A percentile compares a stretch with the other conserved stretches of the same genome.
These are phyloP conservation scores for Pisolithus marmoratus DNA, from an alignment of 768 basidiomycete species.

Conservation along the genomic window DNA sequence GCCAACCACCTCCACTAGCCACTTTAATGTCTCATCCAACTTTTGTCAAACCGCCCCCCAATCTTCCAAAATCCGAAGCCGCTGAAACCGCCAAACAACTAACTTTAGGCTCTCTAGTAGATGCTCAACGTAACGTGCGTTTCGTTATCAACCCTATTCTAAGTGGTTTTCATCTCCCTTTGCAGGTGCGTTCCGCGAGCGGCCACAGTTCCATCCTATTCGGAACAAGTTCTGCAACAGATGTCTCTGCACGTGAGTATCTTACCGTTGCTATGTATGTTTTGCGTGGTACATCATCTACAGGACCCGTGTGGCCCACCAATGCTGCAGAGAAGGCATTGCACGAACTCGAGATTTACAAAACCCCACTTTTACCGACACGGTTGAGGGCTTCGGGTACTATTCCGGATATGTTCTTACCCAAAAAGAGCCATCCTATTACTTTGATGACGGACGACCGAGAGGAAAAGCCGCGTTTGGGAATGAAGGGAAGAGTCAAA, in stretches of 20 bases:
- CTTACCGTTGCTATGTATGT: conserved; percentile 2
- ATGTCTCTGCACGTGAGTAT: conserved; percentile 28
- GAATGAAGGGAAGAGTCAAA: conserved; percentile 35
- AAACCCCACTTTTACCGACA: conserved; percentile 73
- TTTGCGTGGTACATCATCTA: conserved; percentile 12
- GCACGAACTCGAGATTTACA: conserved; percentile 71
- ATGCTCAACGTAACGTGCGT: conserved; percentile 53
- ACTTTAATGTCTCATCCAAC: conserved; percentile 58
- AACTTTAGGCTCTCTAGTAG: conserved; percentile 55
- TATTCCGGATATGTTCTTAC: conserved; percentile 60
- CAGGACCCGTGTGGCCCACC: conserved; percentile 29
- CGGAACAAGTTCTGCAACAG: conserved; percentile 32
- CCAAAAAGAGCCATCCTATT: conserved; percentile 37
- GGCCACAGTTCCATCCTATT: conserved; percentile 52
- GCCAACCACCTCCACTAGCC: conserved; percentile 66
- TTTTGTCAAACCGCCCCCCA: conserved; percentile 58
- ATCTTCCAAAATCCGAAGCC: conserved; percentile 17
- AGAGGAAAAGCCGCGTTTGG: conserved; percentile 42
- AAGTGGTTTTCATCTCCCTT: background rate
- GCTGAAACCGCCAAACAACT: conserved; percentile 28
- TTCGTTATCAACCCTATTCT: background rate
- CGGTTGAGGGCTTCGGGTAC: conserved; percentile 36
- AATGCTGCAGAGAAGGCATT: conserved; percentile 62
- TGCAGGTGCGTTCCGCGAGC: conserved; percentile 43
- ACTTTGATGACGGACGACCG: conserved; percentile 60